These are phyloP conservation scores for Fomitopsis pinicola DNA, from an alignment of 1,284 basidiomycete genomes.

Conservation along the genomic window DNA sequence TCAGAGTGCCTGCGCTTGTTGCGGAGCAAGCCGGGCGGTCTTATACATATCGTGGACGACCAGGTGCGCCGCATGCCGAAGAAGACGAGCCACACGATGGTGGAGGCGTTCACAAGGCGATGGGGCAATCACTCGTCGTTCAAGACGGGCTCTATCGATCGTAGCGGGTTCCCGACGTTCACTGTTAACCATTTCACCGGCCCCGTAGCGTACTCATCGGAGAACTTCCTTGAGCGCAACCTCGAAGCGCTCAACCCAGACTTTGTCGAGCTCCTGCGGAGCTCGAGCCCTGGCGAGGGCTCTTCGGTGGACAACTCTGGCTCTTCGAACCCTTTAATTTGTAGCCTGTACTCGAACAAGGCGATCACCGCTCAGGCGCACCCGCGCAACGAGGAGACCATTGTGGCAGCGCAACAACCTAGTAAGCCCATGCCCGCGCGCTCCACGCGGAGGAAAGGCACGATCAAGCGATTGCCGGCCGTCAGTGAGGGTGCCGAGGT, in stretches of 20 bases:
- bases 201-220: slow-evolving; percentile 87
- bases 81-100: slow-evolving; percentile 93
- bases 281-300: slow-evolving; percentile 37
- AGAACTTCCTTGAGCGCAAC: slow-evolving; percentile 87
- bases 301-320: slow-evolving; percentile 62
- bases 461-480: slow-evolving; percentile 58
- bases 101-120: slow-evolving; percentile 90
- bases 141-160: slow-evolving; percentile 73
- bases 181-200: slow-evolving; percentile 92
- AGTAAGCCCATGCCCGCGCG: slow-evolving; percentile 92
- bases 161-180: slow-evolving; percentile 83
- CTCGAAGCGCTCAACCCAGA: slow-evolving; percentile 89
- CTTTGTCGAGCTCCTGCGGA: slow-evolving; percentile 86
- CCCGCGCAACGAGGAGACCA: slow-evolving; percentile 89
- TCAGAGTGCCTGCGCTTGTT: slow-evolving; percentile 85
- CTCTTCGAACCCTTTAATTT: slow-evolving; percentile 87
- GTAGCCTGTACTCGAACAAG: slow-evolving; percentile 83
- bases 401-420: slow-evolving; percentile 89
- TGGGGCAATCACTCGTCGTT: slow-evolving; percentile 94
- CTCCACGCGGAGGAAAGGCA: slow-evolving; percentile 78
- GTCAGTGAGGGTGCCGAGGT: slow-evolving; percentile 51
- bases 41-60: slow-evolving; percentile 98
- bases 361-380: slow-evolving; percentile 89
- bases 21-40: slow-evolving; percentile 84
- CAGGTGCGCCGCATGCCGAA: slow-evolving; percentile 83